Base-by-base conservation (phyloP, 2,329 filamentous ascomycete species). In the Beauveria scarabaeidicola region DNA sequence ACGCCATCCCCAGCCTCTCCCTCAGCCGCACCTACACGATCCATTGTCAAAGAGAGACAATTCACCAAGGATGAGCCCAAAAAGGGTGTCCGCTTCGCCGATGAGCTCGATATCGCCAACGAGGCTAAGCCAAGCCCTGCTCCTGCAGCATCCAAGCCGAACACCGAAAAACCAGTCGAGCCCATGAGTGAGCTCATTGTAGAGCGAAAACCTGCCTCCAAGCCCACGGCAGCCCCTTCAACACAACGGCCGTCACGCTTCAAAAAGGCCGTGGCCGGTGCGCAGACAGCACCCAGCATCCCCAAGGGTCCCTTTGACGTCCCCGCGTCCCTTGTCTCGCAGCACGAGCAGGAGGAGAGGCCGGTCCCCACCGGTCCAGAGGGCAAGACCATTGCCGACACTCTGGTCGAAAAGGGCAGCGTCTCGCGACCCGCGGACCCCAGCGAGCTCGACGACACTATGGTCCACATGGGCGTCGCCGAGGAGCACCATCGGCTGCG, bases 11-110 rank as follows among this genome's bases (percentile, higher is more conserved):
- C 67, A 3, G 56, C 61, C 3, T 61, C 68, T 17, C 41, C 52
- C 7, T 29, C 25, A 62, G 59, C 40, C 29, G 64, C 48, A 1
- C 72, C 70, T 2, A 32, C 63, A 15, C 75, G 71, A 52, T 73
- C 73, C 19, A 72, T 63, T 41, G 64, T 74, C 29, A 73, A 70
- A 41, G 69, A 72, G 50, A 69, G 65, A 52, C 65, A 66, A 27
- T 44, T 60, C 40, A 59, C 61, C 9, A 63, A 64, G 3, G 38
- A 43, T 10, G 62, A 67, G 15, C 66, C 68, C 48, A 82, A 81
- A 69, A 96, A 94, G 74, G 86, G 83, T 17, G 91, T 96, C 27
- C 84, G 87, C n/a, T 96, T 96, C 72, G 87, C 91, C 2, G 76
- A 86, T 38, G 78, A 80, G 6, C 75, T 96, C 38, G 89, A 94